phyloP scores from a whole-genome alignment of 2,329 filamentous ascomycete species.

The Coniochaeta prunicola region DNA sequence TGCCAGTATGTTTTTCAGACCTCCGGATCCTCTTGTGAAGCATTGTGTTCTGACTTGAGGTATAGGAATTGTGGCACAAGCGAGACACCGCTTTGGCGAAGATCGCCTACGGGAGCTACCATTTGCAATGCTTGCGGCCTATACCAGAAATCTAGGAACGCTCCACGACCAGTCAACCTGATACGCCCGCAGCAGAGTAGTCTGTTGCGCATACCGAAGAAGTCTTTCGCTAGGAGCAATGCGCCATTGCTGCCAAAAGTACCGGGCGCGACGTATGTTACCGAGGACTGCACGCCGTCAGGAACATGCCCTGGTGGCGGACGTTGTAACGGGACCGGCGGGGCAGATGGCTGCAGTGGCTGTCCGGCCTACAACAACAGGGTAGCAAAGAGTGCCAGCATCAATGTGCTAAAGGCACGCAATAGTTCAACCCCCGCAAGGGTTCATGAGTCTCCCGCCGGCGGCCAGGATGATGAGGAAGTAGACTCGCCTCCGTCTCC shows the following conservation, averaged over 20 bases:
- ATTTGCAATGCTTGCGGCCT: constrained; percentile 98
- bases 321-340: constrained; percentile 91
- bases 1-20: not conserved
- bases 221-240: constrained; percentile 27
- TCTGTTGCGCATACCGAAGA: constrained; percentile 35
- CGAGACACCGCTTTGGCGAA: constrained; percentile 87
- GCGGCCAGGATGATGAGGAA: constrained; percentile 6
- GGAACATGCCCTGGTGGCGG: constrained; percentile 96
- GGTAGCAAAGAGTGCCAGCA: constrained; percentile 77
- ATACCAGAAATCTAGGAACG: constrained; percentile 89
- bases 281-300: constrained; percentile 64
- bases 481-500: constrained; percentile 30
- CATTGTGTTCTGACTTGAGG: constrained; percentile 8
- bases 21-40: not conserved
- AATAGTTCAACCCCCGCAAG: constrained; percentile 15
- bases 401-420: constrained; percentile 48
- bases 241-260: constrained; percentile 32
- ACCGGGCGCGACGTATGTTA: constrained; percentile 62
- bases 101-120: constrained; percentile 85
- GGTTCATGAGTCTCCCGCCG: constrained; percentile 6
- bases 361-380: constrained; percentile 98
- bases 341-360: constrained; percentile 88
- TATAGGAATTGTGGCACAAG: constrained; percentile 89
- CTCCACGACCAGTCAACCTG: constrained; percentile 80
- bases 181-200: constrained; percentile 61